Conservation (phyloP, 2,329 filamentous ascomycete genomes). For the Alternaria sp. region DNA sequence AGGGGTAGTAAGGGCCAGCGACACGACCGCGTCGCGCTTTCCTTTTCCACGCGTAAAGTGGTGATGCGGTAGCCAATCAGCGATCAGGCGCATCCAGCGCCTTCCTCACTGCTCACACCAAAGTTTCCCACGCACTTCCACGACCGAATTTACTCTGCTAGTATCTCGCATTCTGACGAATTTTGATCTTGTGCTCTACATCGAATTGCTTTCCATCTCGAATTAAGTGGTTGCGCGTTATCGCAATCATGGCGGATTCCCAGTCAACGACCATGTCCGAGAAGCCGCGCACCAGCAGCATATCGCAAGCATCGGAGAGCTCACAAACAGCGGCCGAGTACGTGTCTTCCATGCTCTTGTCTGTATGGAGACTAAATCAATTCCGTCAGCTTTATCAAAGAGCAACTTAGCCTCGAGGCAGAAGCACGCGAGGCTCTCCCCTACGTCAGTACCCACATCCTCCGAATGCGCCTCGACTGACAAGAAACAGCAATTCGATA, state of each 20-base stretch:
- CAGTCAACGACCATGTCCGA: constrained; percentile 28
- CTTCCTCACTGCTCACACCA: constrained; percentile 4
- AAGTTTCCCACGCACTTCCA: neutral
- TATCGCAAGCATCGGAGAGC: constrained; percentile 56
- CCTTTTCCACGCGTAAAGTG: constrained; percentile 27
- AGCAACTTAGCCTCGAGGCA: constrained; percentile 87
- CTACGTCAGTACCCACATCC: constrained; percentile 67
- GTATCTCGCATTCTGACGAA: neutral
- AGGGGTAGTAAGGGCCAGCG: constrained; percentile 9
- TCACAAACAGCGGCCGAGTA: constrained; percentile 63
- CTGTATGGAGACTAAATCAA: neutral
- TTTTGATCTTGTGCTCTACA: too few species aligned
- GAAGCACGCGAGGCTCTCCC: constrained; percentile 94
- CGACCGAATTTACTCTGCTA: neutral
- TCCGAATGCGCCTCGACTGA: constrained; percentile 16
- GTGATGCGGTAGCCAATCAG: constrained; percentile 23
- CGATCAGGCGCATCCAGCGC: constrained; percentile 10
- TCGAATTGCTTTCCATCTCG: neutral
- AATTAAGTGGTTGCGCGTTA: neutral
- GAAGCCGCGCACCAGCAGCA: constrained; percentile 46
- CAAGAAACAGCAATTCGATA: constrained; percentile 77
- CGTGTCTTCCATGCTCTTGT: neutral
- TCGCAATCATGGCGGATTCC: constrained; percentile 34
- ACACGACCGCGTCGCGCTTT: constrained; percentile 24
- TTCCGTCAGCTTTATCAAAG: constrained; percentile 75